Evolutionary conservation across 176 grass and related monocot genomes (phyloP), one percentile per base, ranked within the genome.

Genomic region (Chloris gayana): DNA sequence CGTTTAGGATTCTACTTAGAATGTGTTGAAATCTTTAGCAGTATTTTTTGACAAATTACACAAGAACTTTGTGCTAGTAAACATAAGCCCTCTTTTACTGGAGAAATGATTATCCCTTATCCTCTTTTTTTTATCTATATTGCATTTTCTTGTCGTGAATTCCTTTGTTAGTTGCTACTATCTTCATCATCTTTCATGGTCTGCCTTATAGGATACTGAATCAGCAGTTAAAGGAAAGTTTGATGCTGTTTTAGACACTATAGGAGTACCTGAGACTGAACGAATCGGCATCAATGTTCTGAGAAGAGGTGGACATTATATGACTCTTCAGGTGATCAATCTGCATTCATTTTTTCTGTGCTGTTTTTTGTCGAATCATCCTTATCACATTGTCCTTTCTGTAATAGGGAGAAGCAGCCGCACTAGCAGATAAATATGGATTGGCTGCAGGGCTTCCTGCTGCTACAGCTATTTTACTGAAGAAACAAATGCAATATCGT

Each of bases 211-310:
- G 95, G 95, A 98, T 81, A 80, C 89, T 66, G 90, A 95, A 74
- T 76, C 77, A 59, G 44, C 83, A 50, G 75, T 98, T 75, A 92
- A 94, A 76, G 90, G 90, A 60, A 87, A 88, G 76, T 98, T 98
- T 86, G 92, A 94, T 91, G 92, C 86, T 47, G 90, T 94, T 87
- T 84, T 98, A 72, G 95, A 98, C 80, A 93, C 95, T 62, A 98
- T 98, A 75, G 95, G 95, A 50, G 38, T 86, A 73, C 86, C 90
- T 87, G 95, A 98, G 84, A 98, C 92, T 69, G 95, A 98, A 85
- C 90, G 90, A 85, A 65, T 87, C 10, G 95, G 95, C 6, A 67
- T 94, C 59, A 94, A 87, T 85, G 74, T 95, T 87, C 79, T 98
- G 79, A 94, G 87, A 68, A 98, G 88, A 93, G 92, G 95, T 32